These are phyloP conservation scores for Groenewaldozyma salmanticensis DNA, from an alignment of 805 yeast genomes.

Conservation along the genomic window DNA sequence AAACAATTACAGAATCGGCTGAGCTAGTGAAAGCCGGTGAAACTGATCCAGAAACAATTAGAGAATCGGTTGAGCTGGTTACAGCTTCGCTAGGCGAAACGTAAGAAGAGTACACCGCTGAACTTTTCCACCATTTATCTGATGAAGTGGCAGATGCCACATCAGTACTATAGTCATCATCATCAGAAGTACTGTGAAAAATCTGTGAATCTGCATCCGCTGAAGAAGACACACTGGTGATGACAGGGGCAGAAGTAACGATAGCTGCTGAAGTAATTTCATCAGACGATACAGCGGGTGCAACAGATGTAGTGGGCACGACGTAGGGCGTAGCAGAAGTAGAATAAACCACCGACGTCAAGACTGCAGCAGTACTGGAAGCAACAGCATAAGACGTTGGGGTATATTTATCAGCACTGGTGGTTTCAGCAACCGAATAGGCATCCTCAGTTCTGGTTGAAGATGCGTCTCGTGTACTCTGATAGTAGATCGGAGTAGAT, in stretches of 20 bases:
- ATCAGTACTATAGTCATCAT: neutral
- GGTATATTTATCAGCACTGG: neutral
- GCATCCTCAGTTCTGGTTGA: too few species aligned
- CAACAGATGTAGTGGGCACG: neutral
- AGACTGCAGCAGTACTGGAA: neutral
- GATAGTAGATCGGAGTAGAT: too few species aligned
- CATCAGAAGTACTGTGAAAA: neutral
- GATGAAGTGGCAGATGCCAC: slow-evolving; percentile 2
- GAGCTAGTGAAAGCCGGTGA: slow-evolving; percentile 1
- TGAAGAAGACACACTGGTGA: slow-evolving; percentile 2
- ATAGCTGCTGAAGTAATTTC: slow-evolving; percentile 1
- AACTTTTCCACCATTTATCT: neutral
- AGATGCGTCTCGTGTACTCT: too few species aligned
- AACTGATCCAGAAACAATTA: neutral
- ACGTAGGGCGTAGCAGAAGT: neutral
- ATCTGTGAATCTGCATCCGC: neutral
- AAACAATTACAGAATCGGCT: neutral
- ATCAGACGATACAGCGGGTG: too few species aligned
- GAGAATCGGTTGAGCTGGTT: neutral
- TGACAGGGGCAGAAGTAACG: neutral
- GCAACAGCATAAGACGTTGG: neutral
- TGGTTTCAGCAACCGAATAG: slow-evolving; percentile 3
- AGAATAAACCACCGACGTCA: slow-evolving; percentile 1
- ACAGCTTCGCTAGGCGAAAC: neutral
- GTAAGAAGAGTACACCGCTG: neutral